phyloP scores from a whole-genome alignment of 2,329 filamentous ascomycete genomes.

The Periglandula ipomoeae region DNA sequence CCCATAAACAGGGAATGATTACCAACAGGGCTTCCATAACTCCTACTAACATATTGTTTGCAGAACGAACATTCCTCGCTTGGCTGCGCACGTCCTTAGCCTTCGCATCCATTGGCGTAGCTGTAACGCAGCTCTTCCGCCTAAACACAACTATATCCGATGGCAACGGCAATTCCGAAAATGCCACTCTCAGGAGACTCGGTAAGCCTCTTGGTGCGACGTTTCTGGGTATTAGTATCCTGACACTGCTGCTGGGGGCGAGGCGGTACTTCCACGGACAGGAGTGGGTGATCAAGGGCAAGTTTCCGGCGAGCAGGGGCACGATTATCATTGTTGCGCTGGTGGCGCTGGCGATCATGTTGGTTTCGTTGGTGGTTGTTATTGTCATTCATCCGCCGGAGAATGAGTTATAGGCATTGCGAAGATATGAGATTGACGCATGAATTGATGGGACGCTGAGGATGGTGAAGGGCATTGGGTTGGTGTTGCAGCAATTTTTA shows the following conservation, averaged over 20 bases:
- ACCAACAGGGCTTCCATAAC: no score
- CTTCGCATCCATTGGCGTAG: conserved; percentile 76
- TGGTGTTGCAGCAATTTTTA: no score
- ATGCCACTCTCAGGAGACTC: conserved; percentile 46
- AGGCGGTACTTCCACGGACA: conserved; percentile 71
- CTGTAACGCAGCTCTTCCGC: conserved; percentile 75
- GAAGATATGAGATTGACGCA: no score
- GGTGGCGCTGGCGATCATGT: conserved; percentile 55
- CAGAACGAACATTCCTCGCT: conserved; percentile 76
- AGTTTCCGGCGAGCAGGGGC: conserved; percentile 70
- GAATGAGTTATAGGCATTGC: conserved; percentile 11
- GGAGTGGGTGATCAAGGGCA: conserved; percentile 69
- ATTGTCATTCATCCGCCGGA: conserved; percentile 39
- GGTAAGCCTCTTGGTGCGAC: conserved; percentile 69
- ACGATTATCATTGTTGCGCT: conserved; percentile 62
- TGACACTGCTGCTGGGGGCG: conserved; percentile 68
- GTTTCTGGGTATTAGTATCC: conserved; percentile 66
- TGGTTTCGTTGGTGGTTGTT: conserved; percentile 50
- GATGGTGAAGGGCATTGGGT: background rate
- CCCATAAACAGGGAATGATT: no score
- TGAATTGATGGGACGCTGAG: background rate
- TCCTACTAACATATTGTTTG: background rate
- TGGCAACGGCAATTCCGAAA: conserved; percentile 19
- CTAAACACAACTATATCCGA: conserved; percentile 57
- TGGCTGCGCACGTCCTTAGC: conserved; percentile 77